Conservation (phyloP, 768 basidiomycete genomes). For the Agrocybe chaxingu region DNA sequence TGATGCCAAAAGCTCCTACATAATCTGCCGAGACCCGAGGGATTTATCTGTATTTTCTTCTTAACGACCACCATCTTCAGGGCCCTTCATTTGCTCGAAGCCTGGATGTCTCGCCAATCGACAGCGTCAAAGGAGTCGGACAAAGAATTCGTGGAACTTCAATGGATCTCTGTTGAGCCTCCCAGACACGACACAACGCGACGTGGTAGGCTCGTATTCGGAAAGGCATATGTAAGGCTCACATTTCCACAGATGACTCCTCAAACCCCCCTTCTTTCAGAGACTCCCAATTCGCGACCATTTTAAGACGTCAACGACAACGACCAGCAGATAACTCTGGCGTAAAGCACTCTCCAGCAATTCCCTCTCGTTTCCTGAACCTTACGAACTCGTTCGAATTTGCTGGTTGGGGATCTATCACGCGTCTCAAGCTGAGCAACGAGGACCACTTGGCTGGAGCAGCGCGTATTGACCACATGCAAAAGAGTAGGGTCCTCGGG, state of each 20-base stretch:
- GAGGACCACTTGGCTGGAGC: conserved; percentile 38
- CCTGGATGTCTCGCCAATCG: too few relatives aligned
- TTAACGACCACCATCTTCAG: too few relatives aligned
- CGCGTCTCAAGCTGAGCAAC: conserved; percentile 39
- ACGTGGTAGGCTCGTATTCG: background rate
- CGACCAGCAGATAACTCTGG: conserved; percentile 43
- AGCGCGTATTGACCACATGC: conserved; percentile 23
- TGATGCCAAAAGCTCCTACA: too few relatives aligned
- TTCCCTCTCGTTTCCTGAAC: conserved; percentile 61
- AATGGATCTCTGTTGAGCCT: too few relatives aligned
- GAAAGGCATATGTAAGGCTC: too few relatives aligned
- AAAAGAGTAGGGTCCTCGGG: conserved; percentile 45
- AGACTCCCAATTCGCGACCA: conserved; percentile 49
- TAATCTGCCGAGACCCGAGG: too few relatives aligned
- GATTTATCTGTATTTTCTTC: too few relatives aligned
- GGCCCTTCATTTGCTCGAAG: too few relatives aligned
- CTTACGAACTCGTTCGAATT: conserved; percentile 67
- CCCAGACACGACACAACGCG: too few relatives aligned
- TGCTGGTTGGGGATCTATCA: conserved; percentile 64
- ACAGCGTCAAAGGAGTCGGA: too few relatives aligned
- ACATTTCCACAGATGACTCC: conserved; percentile 2
- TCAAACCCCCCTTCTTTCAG: conserved; percentile 39
- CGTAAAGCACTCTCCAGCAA: conserved; percentile 29
- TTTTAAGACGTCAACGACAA: conserved; percentile 57
- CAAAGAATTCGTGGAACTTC: too few relatives aligned